phyloP scores from a whole-genome alignment of 2,329 filamentous ascomycete genomes.

The Blastomyces parvus region DNA sequence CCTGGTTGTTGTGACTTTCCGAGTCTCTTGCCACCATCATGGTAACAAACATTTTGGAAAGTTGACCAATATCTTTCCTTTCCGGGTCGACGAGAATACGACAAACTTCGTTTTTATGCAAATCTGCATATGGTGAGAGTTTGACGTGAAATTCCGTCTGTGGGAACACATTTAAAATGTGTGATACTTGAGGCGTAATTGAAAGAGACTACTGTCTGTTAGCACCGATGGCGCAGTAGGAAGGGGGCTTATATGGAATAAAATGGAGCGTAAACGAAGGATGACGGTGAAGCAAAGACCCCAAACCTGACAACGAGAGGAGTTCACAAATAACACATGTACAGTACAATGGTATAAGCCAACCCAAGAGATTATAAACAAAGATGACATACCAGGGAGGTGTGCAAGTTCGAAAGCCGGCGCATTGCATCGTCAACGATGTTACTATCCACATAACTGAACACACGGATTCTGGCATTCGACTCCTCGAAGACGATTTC shows the following conservation, averaged over 20 bases:
- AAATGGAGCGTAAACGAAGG: background rate
- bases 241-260: background rate
- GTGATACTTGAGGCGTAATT: slow-evolving; percentile 14
- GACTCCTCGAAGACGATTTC: slow-evolving; percentile 19
- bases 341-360: background rate
- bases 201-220: slow-evolving; percentile 16
- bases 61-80: slow-evolving; percentile 8
- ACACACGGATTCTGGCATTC: slow-evolving; percentile 21
- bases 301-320: background rate
- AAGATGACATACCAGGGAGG: slow-evolving; percentile 21
- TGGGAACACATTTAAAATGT: slow-evolving; percentile 16
- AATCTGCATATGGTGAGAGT: slow-evolving; percentile 18
- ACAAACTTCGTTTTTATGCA: slow-evolving; percentile 16
- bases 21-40: slow-evolving; percentile 15
- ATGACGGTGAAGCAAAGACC: background rate
- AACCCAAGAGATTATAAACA: background rate
- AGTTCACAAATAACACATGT: background rate
- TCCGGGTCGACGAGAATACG: slow-evolving; percentile 21
- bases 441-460: slow-evolving; percentile 15
- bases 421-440: slow-evolving; percentile 23
- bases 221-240: slow-evolving; percentile 7
- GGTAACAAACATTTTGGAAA: slow-evolving; percentile 22
- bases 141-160: slow-evolving; percentile 12
- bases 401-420: slow-evolving; percentile 23
- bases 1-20: slow-evolving; percentile 11